Base-by-base conservation (phyloP, 306 rosid species). In the Vigna angularis region DNA sequence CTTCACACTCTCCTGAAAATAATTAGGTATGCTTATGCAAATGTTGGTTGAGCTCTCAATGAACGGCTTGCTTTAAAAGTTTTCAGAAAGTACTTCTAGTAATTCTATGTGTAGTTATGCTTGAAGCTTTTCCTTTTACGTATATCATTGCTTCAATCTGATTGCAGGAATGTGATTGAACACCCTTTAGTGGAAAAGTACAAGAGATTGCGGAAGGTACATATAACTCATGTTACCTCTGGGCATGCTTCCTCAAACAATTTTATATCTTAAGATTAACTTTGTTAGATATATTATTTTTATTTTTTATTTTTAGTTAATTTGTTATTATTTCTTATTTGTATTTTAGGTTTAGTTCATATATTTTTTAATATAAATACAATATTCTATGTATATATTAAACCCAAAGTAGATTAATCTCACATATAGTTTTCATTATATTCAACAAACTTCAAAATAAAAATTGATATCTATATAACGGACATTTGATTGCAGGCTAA, bases 1-100 rank as follows among this genome's bases (percentile, higher is more conserved):
- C 79, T 95, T 70, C 96, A 91, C 84, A 93, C 93, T 38, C 89
- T 93, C 47, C 78, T 90, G 47, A 93, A 87, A 87, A 90, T 95
- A 81, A 83, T 91, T 38, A 91, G 93, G 99, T 95, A 86, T 30
- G 66, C 48, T 65, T 68, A 12, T 38, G 50, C 1, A 55, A 63
- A 66, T 58, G 70, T 30, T 55, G 53, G 47, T 67, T 50, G 56
- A 62, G 18, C 66, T 28, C 34, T 32, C 40, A 65, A 34, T 69
- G 69, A 68, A 20, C 62, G 48, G 51, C 68, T 52, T 77, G 26
- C 68, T 45, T 24, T 61, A 53, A 72, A 42, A 40, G 9, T 14
- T 70, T 76, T 52, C 24, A n/a, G 53, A 49, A 40, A 34, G 40
- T 59, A 36, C 26, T 80, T 79, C 10, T 40, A 13, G 49, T 76